Evolutionary conservation across 2,329 filamentous ascomycete genomes (phyloP), one percentile per base, ranked within the genome.

Genomic region (Xylogone sp.): DNA sequence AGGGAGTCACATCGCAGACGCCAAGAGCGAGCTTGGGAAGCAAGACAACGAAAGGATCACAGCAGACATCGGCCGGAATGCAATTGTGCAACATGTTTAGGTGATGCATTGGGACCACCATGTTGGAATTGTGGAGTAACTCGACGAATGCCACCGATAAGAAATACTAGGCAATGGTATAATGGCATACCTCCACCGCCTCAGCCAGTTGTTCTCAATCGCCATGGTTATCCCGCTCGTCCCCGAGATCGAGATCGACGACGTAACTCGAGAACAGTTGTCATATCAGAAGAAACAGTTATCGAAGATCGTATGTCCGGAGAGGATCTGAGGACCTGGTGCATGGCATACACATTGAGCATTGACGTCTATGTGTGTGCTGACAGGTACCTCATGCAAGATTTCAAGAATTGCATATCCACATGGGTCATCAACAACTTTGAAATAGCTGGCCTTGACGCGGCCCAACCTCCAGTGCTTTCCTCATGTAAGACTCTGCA

Each of bases 321-420:
- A 27, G 71, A 76, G 56, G 75, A 78, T 59, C 59, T 77, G 54
- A 68, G 68, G 13, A 74, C 74, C 3, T 78, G 75, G 74, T 67
- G 75, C 3, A 63, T 75, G 45, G 62, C 72, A 2, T 77, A 75
- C 57, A 69, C 74, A 54, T 67, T 77, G 31, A 72, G 71, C 57
- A 58, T 78, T 12, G 72, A 76, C 49, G 74, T 77, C 12, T 78
- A 78, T 62, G 72, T 77, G 48, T 72, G 73, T 49, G 75, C 75
- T 7, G 69, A 76, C 56, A 71, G 72, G 48, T 77, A 71, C 59
- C 65, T 77, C 48, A 71, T 78, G 59, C 68, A 72, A 21, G 70
- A 70, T 46, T 73, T 78, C 62, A 73, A 75, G 57, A 54, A 52
- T 3, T 69, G 67, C 43, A 68, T 78, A 34, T 66, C 72, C 46